Evolutionary conservation across 371 early-diverging fungal species (phyloP), one percentile per base, ranked within the genome.

Genomic region (Hamiltosporidium tvaerminnensis): DNA sequence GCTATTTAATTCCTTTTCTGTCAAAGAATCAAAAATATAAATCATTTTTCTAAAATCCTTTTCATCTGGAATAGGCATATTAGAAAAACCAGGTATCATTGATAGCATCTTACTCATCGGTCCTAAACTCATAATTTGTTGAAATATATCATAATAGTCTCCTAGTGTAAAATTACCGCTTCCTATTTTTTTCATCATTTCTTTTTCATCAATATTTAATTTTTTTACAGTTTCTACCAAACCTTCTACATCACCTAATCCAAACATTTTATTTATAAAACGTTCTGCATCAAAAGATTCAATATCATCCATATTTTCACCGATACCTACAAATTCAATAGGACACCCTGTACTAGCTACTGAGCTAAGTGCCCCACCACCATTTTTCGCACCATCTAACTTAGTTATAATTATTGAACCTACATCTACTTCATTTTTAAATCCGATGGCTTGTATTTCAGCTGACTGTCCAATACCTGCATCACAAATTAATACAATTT

Each of bases 381-480:
- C 94, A 76, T 93, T 95, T 36, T 90, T 91, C 68, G 95, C 92
- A 32, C 97, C 97, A 75, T 97, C 97, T 87, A 96, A 88, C 81
- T 97, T 97, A 60, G 97, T 96, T 56, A 97, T 85, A 61, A 97
- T 86, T 59, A 97, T 90, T 1, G 92, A 90, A 57, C 97, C 97
- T 56, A 96, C 85, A 66, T 87, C 83, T n/a, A 92, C 91, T 3
- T 90, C 86, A 68, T 89, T 86, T 66, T 88, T 88, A 74, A 97
- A 97, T 34, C 92, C 93, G 55, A 82, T 77, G 3, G 97, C 92
- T 79, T 96, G 96, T 53, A 82, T 77, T 66, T 96, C 94, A 2
- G 96, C 96, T 12, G 93, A 89, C 81, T 97, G 97, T 69, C 97
- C 97, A 71, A 96, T 96, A 0, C 94, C 90, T 57, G 93, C 96